phyloP scores from a whole-genome alignment of 441 rosid genomes.

The Pelargonium exstipulatum region DNA sequence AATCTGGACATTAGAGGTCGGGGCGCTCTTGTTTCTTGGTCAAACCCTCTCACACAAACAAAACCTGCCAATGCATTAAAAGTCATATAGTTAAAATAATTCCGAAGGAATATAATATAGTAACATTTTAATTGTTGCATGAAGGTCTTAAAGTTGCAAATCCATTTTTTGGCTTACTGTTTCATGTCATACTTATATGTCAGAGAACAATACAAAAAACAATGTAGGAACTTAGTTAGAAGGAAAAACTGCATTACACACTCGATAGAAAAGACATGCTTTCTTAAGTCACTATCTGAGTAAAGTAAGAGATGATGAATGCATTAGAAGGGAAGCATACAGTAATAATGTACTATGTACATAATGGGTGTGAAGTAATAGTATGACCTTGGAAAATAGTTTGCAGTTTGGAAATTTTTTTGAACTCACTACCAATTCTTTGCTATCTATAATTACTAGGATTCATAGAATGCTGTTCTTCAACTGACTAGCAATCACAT shows the following conservation, averaged over 20 bases:
- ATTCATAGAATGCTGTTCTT: not conserved
- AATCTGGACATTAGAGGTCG: slow-evolving; percentile 74
- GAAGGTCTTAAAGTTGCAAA: not conserved
- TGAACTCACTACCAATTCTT: not conserved
- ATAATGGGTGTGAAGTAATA: not conserved
- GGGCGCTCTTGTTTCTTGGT: slow-evolving; percentile 63
- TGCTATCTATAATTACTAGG: not conserved
- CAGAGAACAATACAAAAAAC: not conserved
- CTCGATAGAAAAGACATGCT: not conserved
- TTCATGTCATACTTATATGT: not conserved
- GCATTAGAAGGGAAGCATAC: not conserved
- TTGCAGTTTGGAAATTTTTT: not conserved
- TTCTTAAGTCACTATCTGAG: not conserved
- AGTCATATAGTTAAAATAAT: not conserved
- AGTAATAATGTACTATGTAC: not conserved
- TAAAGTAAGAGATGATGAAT: not conserved
- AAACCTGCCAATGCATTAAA: slow-evolving; percentile 52
- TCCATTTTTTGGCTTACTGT: not conserved
- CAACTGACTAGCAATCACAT: not conserved
- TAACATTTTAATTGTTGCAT: not conserved
- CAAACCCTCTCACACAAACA: slow-evolving; percentile 92
- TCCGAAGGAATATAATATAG: not conserved
- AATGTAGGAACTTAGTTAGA: too few relatives aligned
- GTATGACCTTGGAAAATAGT: not conserved
- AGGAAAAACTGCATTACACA: not conserved